Evolutionary conservation across 2,329 filamentous ascomycete species (phyloP).

Genomic region (Exophiala sideris): DNA sequence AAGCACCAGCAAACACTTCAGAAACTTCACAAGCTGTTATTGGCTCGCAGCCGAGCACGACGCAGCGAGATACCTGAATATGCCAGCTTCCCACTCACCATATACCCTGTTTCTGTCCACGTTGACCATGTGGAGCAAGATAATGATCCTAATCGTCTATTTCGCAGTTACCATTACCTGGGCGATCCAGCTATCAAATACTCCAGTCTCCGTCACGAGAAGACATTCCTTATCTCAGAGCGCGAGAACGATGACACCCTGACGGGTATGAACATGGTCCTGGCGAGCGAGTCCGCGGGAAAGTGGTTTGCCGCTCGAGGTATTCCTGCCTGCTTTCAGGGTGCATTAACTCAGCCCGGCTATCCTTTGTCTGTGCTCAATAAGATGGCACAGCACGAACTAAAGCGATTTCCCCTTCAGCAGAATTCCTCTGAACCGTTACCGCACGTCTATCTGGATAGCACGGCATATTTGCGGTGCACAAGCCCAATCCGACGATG

Average conservation of each 20-base stretch:
- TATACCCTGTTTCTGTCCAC: too few relatives aligned
- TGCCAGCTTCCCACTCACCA: slow-evolving; percentile 32
- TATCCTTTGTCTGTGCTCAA: slow-evolving; percentile 38
- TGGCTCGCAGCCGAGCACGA: slow-evolving; percentile 10
- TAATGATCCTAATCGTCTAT: slow-evolving; percentile 32
- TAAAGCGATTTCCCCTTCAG: slow-evolving; percentile 30
- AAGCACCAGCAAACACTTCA: slow-evolving; percentile 32
- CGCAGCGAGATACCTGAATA: slow-evolving; percentile 8
- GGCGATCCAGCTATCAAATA: slow-evolving; percentile 45
- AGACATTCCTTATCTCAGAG: slow-evolving; percentile 1
- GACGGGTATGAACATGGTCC: slow-evolving; percentile 52
- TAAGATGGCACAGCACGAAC: slow-evolving; percentile 29
- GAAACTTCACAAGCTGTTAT: slow-evolving; percentile 29
- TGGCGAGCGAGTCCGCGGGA: slow-evolving; percentile 52
- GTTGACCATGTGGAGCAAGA: slow-evolving; percentile 1
- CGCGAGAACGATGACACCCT: slow-evolving; percentile 41
- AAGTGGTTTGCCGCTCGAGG: slow-evolving; percentile 51
- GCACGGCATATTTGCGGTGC: slow-evolving; percentile 54
- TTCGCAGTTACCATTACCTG: slow-evolving; percentile 33
- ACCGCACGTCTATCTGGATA: slow-evolving; percentile 50
- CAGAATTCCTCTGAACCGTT: slow-evolving; percentile 42
- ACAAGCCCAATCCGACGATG: slow-evolving; percentile 62
- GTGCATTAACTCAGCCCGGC: slow-evolving; percentile 34
- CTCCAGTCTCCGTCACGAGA: slow-evolving; percentile 3
- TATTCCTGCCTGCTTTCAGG: slow-evolving; percentile 51